Evolutionary conservation across 1,139 yeast genomes (phyloP).

Genomic region (Protomyces gravidus): DNA sequence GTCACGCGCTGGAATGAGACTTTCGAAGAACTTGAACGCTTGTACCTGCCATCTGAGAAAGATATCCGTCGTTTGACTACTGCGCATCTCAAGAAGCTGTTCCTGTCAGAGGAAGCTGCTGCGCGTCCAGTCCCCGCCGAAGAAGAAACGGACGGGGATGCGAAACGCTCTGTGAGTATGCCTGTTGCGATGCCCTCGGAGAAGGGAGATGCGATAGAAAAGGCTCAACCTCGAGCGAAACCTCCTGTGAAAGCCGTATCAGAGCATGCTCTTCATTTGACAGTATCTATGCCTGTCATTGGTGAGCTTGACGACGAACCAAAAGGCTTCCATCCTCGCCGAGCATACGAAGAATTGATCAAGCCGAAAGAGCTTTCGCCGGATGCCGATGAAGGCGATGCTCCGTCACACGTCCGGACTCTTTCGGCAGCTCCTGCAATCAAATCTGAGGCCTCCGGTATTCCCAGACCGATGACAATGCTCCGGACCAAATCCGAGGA

Average conservation of each 20-base stretch:
- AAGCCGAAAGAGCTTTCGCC: background rate
- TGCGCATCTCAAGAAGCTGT: conserved; percentile 72
- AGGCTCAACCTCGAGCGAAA: background rate
- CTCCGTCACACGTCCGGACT: background rate
- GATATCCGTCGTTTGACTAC: conserved; percentile 91
- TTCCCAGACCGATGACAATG: conserved; percentile 4
- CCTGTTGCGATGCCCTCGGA: background rate
- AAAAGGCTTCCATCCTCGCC: conserved; percentile 25
- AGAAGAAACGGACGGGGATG: background rate
- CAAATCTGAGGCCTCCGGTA: background rate
- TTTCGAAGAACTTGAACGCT: conserved; percentile 73
- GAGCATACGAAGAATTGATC: conserved; percentile 12
- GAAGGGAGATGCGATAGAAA: background rate
- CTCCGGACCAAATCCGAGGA: conserved; percentile 9
- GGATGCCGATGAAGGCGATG: background rate
- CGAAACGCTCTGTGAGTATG: conserved; percentile 19
- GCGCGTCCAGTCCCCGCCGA: background rate
- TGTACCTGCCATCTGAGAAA: conserved; percentile 81
- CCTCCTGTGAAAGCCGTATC: background rate
- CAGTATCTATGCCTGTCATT: conserved; percentile 11
- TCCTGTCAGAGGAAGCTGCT: conserved; percentile 37
- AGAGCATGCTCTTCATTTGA: conserved; percentile 1
- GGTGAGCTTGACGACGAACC: conserved; percentile 11
- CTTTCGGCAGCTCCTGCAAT: background rate
- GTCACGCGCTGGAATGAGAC: conserved; percentile 87